A percentile compares a stretch with the other conserved stretches of the same genome.
phyloP scores from a whole-genome alignment of 2,329 filamentous ascomycete species.

The Metarhizium album region DNA sequence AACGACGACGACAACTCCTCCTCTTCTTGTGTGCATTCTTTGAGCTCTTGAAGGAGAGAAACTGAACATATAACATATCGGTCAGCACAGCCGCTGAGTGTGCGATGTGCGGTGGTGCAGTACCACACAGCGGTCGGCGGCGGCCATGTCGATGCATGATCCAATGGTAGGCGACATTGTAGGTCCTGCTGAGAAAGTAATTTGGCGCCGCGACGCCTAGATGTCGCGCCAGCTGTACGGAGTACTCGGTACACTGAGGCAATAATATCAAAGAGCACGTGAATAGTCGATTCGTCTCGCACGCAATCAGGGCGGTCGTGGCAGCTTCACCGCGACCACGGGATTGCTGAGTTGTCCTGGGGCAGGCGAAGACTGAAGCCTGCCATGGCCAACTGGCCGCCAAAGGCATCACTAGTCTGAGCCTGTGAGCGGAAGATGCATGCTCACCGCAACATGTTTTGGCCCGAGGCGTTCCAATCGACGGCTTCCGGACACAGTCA shows the following conservation, averaged over 20 bases:
- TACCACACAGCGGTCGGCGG: background rate
- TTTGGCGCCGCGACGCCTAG: background rate
- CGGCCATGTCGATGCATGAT: background rate
- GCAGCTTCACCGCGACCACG: conserved; percentile 1
- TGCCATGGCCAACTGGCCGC: background rate
- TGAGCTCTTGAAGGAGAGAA: background rate
- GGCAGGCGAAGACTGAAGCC: background rate
- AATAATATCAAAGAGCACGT: no score
- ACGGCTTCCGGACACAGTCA: background rate
- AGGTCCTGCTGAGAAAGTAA: background rate
- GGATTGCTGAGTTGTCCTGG: background rate
- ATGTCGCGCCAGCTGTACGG: background rate
- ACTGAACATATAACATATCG: background rate
- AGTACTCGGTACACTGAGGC: background rate
- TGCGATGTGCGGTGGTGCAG: conserved; percentile 1
- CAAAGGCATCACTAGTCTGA: background rate
- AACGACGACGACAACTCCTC: background rate
- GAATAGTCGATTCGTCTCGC: background rate
- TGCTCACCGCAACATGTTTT: conserved; percentile 4
- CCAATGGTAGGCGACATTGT: background rate
- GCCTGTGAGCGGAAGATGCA: background rate
- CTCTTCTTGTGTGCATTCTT: no score
- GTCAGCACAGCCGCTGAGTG: background rate
- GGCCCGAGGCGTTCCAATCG: background rate
- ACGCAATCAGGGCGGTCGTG: background rate